Evolutionary conservation across 371 early-diverging fungal species (phyloP), one percentile per base, ranked within the genome.

Genomic region (Mucor saturninus): DNA sequence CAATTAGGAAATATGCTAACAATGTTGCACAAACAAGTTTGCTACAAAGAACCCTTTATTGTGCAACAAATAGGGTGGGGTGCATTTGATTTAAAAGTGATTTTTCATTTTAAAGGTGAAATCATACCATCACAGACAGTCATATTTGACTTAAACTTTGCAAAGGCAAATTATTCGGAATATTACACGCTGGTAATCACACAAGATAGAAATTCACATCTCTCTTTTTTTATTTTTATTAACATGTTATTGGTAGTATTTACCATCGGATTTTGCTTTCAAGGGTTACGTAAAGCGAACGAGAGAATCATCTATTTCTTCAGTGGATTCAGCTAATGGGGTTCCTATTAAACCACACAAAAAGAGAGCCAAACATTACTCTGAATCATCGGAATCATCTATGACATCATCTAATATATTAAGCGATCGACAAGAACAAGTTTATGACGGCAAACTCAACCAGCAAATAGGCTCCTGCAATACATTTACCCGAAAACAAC

Each of bases 1-100:
- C 21, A 21, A 21, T 21, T 21, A 43, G 43, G 15, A 38, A 38
- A 5, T 14, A 43, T 46, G 21, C 21, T 46, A 21, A 21, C 21
- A 21, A 21, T n/a, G 46, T 46, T 46, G 21, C 46, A 21, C 46
- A 46, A 4, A 46, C 15, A 21, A 61, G 62, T 46, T 0, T 21
- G 45, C 4, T 32, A 14, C 26, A 14, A 54, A 2, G 54, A 54
- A 6, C 62, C 62, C 4, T 61, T 46, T 38, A 5, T n/a, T 5
- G 11, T 61, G n/a, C 45, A 48, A 38, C 31, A n/a, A 29, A 28
- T 21, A 38, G 62, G 62, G 1, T 61, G 62, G 62, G 62, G 62
- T 0, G 62, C 54, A 38, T 61, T 54, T 30, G 48, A 54, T 54
- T 28, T 61, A 31, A 1, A 4, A 2, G 46, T 61, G 5, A 8